These are phyloP conservation scores for Aristolochia californica DNA, from an alignment of 164 flowering plant genomes.

Conservation along the genomic window DNA sequence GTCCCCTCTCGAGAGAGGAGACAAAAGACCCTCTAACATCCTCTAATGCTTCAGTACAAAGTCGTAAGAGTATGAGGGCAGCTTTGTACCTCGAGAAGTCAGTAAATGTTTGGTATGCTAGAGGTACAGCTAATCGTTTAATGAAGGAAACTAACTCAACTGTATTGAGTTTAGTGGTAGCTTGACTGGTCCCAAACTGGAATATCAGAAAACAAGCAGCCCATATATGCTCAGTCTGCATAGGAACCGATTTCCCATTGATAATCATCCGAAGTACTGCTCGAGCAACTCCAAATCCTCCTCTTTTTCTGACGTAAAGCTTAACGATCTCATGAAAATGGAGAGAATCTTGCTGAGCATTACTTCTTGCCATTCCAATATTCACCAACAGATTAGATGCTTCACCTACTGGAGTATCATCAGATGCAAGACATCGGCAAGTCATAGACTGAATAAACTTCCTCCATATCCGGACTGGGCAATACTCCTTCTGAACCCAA, in stretches of 20 bases:
- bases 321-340: conserved; percentile 55
- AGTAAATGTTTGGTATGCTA: conserved; percentile 52
- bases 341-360: conserved; percentile 39
- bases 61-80: conserved; percentile 64
- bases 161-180: conserved; percentile 51
- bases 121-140: conserved; percentile 57
- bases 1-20: conserved; percentile 70
- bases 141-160: conserved; percentile 46
- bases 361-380: conserved; percentile 58
- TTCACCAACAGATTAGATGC: conserved; percentile 67
- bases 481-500: conserved; percentile 41
- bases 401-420: conserved; percentile 46
- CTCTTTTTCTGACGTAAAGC: conserved; percentile 58
- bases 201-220: conserved; percentile 74
- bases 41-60: conserved; percentile 69
- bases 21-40: conserved; percentile 71
- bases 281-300: conserved; percentile 35
- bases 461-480: conserved; percentile 34
- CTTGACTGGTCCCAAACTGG: conserved; percentile 49
- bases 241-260: conserved; percentile 28
- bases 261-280: conserved; percentile 64
- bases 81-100: conserved; percentile 66
- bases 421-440: conserved; percentile 47
- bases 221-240: conserved; percentile 67
- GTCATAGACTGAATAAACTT: conserved; percentile 34